Base-by-base conservation (phyloP, 176 grass and related monocot genomes). In the Eleusine coracana region DNA sequence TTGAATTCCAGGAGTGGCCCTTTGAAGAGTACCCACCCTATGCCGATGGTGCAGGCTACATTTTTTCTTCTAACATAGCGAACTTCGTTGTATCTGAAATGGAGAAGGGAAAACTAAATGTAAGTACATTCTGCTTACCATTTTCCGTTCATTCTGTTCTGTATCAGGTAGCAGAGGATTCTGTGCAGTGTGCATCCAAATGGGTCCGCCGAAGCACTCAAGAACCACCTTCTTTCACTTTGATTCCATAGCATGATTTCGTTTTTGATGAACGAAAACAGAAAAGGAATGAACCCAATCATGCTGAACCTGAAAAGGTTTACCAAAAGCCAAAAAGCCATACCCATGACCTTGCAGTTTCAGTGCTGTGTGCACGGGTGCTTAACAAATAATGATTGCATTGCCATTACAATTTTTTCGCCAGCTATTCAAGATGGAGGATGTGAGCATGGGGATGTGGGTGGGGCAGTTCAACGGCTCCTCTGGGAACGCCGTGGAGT, bases 371-470 rank as follows among this genome's bases (percentile, higher is more conserved):
- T 21, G 77, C 78, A 77, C 83, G 72, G 78, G 79, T n/a, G 67
- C 51, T 78, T 86, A 82, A 71, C 79, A 65, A 76, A 88, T 87
- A 76, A 89, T 87, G 71, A 83, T 80, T 83, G 40, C 80, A 1
- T 68, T 50, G 27, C 16, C 18, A 70, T 74, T 78, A 21, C 45
- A 36, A 39, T 61, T 84, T 51, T 11, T 82, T 52, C 16, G 83
- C 15, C 84, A 94, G 92, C 62, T 94, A 68, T 91, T 94, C 89
- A 94, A 94, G 80, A 86, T 94, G 88, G 88, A 94, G 84, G 92
- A 91, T 63, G 92, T 91, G 83, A 94, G 92, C 88, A 88, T 94
- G 83, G 92, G 92, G 65, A 91, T 91, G 86, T 94, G 92, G 92
- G 88, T 91, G 34, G 84, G 87, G 68, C 84, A 71, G 69, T 87